Evolutionary conservation across 768 basidiomycete species (phyloP).

Genomic region (Xanthoconium stramineum): DNA sequence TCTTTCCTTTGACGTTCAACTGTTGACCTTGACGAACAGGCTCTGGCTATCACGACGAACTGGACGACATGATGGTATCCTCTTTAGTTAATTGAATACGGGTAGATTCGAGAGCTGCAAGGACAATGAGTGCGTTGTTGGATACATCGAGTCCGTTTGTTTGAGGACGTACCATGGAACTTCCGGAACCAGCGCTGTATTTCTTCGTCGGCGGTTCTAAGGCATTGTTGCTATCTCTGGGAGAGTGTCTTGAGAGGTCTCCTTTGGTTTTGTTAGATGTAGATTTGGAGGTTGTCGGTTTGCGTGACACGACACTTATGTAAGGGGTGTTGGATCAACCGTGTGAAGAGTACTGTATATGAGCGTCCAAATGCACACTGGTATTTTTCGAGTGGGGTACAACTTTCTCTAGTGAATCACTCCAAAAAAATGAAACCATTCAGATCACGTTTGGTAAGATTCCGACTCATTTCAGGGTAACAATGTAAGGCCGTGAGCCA

Average conservation of each 20-base stretch:
- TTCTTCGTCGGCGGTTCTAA: constrained; percentile 23
- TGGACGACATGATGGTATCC: constrained; percentile 1
- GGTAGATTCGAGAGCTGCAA: constrained; percentile 24
- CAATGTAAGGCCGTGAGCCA: too few relatives aligned
- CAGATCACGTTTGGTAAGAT: too few relatives aligned
- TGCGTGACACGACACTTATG: too few relatives aligned
- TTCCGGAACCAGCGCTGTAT: constrained; percentile 1
- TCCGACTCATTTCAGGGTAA: too few relatives aligned
- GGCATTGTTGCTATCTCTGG: constrained; percentile 9
- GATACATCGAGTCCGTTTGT: too few relatives aligned
- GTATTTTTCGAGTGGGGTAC: too few relatives aligned
- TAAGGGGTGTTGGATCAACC: too few relatives aligned
- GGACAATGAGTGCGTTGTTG: background rate
- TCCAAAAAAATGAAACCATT: too few relatives aligned
- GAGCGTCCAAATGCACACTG: too few relatives aligned
- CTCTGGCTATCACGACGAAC: background rate
- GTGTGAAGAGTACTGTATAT: too few relatives aligned
- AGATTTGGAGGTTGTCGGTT: background rate
- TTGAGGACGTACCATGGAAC: constrained; percentile 1
- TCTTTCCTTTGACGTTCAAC: constrained; percentile 26
- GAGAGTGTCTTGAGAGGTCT: constrained; percentile 22
- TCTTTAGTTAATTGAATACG: constrained; percentile 21
- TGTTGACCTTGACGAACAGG: background rate
- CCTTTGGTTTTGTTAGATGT: constrained; percentile 11
- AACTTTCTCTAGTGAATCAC: too few relatives aligned